These are phyloP conservation scores for Syzygium aqueum DNA, from an alignment of 345 rosid genomes.

Conservation along the genomic window DNA sequence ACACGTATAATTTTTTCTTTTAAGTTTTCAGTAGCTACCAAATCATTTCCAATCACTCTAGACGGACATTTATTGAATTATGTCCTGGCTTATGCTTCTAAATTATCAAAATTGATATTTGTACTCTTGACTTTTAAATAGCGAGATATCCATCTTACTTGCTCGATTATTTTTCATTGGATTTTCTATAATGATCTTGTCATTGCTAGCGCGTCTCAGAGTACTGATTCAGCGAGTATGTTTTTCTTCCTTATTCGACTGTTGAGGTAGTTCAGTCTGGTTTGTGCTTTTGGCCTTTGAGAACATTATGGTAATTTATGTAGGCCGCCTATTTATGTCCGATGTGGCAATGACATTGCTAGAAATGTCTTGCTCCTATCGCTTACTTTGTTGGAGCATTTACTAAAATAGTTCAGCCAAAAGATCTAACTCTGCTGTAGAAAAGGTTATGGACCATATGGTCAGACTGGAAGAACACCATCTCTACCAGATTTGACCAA, in stretches of 20 bases:
- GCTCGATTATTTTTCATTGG: slow-evolving; percentile 83
- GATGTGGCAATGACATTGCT: neutral
- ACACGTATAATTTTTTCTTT: neutral
- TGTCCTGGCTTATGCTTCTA: neutral
- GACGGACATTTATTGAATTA: neutral
- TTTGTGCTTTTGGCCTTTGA: neutral
- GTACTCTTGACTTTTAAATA: slow-evolving; percentile 16
- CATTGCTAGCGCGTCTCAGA: slow-evolving; percentile 82
- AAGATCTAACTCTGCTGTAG: neutral
- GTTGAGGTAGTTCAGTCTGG: neutral
- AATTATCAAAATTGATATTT: neutral
- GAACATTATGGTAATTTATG: neutral
- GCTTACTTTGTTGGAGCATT: neutral
- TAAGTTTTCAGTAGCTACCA: neutral
- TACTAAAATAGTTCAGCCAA: neutral
- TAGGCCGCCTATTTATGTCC: neutral
- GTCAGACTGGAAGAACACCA: neutral
- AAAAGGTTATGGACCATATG: neutral
- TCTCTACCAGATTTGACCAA: neutral
- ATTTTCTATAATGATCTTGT: slow-evolving; percentile 59
- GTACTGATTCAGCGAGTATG: slow-evolving; percentile 87
- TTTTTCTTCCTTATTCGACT: neutral
- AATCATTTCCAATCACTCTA: neutral
- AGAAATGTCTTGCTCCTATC: neutral
- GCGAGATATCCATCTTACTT: slow-evolving; percentile 64